Conservation (phyloP, 2,329 filamentous ascomycete genomes). For the Gyromitra esculenta region DNA sequence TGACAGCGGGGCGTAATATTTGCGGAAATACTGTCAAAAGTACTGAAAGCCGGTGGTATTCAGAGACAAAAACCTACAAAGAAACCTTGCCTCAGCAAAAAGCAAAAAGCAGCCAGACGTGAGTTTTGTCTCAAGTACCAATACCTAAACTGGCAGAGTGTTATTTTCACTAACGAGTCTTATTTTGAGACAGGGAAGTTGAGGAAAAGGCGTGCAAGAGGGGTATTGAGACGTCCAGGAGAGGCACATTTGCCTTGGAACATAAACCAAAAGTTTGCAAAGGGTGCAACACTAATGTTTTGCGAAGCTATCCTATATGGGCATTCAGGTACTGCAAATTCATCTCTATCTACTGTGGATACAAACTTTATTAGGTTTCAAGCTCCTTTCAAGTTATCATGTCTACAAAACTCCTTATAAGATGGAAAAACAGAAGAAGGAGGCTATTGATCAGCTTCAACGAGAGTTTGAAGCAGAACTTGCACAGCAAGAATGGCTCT, state of each 20-base stretch:
- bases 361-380: not conserved
- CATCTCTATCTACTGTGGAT: not conserved
- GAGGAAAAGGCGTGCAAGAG: not conserved
- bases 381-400: constrained; percentile 4
- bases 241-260: not conserved
- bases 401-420: not conserved
- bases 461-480: not conserved
- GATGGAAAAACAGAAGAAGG: not conserved
- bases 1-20: not conserved
- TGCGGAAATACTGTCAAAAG: constrained; percentile 12
- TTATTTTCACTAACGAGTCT: constrained; percentile 11
- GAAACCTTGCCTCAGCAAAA: not conserved
- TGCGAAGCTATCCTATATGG: not conserved
- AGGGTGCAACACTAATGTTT: constrained; percentile 10
- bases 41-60: constrained; percentile 7
- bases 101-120: not conserved
- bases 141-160: not conserved
- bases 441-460: not conserved
- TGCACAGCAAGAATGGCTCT: not conserved
- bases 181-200: constrained; percentile 16
- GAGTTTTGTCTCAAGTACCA: constrained; percentile 16
- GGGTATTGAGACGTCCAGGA: not conserved
- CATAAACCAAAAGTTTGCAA: not conserved
- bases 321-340: not conserved
- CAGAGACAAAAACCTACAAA: not conserved